These are phyloP conservation scores for Starmerella tilneyi DNA, from an alignment of 805 yeast species.

Conservation along the genomic window DNA sequence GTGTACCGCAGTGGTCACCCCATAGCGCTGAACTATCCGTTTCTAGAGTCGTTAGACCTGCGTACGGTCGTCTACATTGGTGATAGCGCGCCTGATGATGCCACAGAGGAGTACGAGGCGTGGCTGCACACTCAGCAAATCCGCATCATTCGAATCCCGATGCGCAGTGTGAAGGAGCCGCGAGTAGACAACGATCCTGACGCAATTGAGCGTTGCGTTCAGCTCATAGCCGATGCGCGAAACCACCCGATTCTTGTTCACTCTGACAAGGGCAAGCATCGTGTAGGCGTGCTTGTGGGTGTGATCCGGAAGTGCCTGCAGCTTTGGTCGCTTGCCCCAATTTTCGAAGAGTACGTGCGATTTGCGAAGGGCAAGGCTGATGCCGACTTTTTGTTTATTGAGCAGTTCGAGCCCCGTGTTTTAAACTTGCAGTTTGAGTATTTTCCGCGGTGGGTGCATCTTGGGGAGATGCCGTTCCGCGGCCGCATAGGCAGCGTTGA, in stretches of 20 bases:
- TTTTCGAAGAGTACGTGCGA: slow-evolving; percentile 85
- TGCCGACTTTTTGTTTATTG: slow-evolving; percentile 71
- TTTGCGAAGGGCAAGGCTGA: slow-evolving; percentile 92
- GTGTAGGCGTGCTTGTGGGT: slow-evolving; percentile 92
- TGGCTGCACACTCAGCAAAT: slow-evolving; percentile 55
- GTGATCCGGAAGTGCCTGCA: slow-evolving; percentile 73
- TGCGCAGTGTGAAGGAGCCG: slow-evolving; percentile 70
- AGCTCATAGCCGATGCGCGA: slow-evolving; percentile 34
- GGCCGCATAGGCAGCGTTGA: neutral
- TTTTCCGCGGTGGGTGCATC: slow-evolving; percentile 54
- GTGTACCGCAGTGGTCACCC: slow-evolving; percentile 92
- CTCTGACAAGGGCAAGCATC: slow-evolving; percentile 94
- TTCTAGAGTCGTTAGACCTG: slow-evolving; percentile 55
- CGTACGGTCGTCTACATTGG: slow-evolving; percentile 67
- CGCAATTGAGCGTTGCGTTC: slow-evolving; percentile 39
- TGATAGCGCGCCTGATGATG: slow-evolving; percentile 39
- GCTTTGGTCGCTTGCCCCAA: slow-evolving; percentile 89
- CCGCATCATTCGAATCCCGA: slow-evolving; percentile 46
- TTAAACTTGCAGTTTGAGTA: slow-evolving; percentile 39
- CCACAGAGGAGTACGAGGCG: slow-evolving; percentile 49
- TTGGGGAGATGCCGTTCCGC: neutral
- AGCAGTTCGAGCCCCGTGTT: slow-evolving; percentile 57
- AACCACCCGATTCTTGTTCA: slow-evolving; percentile 85
- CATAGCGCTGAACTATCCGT: slow-evolving; percentile 73
- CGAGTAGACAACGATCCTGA: slow-evolving; percentile 49